These are phyloP conservation scores for Cystofilobasidium capitatum DNA, from an alignment of 768 basidiomycete species.

Conservation along the genomic window DNA sequence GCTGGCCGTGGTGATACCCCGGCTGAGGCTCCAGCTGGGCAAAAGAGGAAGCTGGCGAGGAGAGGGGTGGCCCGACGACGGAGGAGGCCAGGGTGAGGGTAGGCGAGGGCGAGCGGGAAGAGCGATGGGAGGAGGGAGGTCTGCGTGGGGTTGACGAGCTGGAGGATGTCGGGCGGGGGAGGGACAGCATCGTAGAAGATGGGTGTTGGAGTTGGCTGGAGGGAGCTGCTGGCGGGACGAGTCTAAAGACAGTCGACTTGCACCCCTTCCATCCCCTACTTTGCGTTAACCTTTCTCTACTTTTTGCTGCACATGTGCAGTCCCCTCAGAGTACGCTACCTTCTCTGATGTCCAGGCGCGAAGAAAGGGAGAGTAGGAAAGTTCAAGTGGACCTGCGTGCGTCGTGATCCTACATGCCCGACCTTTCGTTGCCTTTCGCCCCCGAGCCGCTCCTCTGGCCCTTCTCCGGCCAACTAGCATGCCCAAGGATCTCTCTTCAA, in stretches of 20 bases:
- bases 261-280: no score
- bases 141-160: background rate
- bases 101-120: background rate
- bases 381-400: background rate
- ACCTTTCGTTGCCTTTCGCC: no score
- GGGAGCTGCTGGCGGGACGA: slow-evolving; percentile 5
- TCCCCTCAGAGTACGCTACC: no score
- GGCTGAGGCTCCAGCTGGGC: background rate
- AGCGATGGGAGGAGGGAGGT: background rate
- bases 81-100: background rate
- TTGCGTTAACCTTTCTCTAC: no score
- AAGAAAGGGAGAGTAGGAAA: slow-evolving; percentile 1
- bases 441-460: no score
- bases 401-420: no score
- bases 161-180: background rate
- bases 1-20: background rate
- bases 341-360: no score
- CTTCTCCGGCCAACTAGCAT: no score
- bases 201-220: no score
- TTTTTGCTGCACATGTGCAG: no score
- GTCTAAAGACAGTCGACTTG: no score
- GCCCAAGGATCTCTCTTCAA: background rate
- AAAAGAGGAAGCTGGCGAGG: background rate
- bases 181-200: background rate
- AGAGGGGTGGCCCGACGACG: background rate